Evolutionary conservation across 2,329 filamentous ascomycete species (phyloP), one percentile per base, ranked within the genome.

Genomic region (Fusarium globosum): DNA sequence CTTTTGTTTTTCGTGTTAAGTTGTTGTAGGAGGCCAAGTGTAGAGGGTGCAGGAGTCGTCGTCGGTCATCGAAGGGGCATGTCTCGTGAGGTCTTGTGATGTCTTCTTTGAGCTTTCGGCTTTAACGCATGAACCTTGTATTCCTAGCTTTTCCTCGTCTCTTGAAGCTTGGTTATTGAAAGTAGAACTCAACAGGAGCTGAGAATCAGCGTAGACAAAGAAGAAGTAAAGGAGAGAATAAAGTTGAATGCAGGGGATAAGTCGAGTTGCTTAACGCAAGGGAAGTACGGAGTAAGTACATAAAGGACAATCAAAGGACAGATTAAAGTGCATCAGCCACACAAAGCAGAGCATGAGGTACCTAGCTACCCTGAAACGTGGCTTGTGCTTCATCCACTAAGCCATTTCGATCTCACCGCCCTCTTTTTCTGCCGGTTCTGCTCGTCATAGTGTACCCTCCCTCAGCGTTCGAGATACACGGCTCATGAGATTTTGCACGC

Each of bases 61-160:
- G 48, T 33, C 42, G 48, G 45, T 74, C 71, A 76, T 72, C 55
- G 72, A 48, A 56, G 43, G 72, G 59, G 65, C 74, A 76, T 76
- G 65, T 76, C 74, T 76, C 53, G 63, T 69, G 38, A 51, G 43
- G 67, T 57, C 56, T 68, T 63, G 64, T 68, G 52, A 68, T 48
- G 65, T 28, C 49, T 66, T 39, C 16, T 36, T 35, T 42, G 35
- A 57, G 35, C 61, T 57, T 66, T 53, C 45, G 49, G 56, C 66
- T 56, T 52, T 52, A 58, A 45, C 55, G 65, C 35, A 64, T 45
- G 39, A 63, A 46, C 52, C 38, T 23, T 67, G 12, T 41, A 51
- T 36, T 57, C 38, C 59, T 35, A 46, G 43, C 28, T 48, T 23
- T 36, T 45, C 18, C 38, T 48, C 20, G 14, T 43, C 36, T 41